A percentile compares a stretch with the other conserved stretches of the same genome.
These are phyloP conservation scores for Taiozyma sp. DNA, from an alignment of 1,139 yeast species.

Conservation along the genomic window DNA sequence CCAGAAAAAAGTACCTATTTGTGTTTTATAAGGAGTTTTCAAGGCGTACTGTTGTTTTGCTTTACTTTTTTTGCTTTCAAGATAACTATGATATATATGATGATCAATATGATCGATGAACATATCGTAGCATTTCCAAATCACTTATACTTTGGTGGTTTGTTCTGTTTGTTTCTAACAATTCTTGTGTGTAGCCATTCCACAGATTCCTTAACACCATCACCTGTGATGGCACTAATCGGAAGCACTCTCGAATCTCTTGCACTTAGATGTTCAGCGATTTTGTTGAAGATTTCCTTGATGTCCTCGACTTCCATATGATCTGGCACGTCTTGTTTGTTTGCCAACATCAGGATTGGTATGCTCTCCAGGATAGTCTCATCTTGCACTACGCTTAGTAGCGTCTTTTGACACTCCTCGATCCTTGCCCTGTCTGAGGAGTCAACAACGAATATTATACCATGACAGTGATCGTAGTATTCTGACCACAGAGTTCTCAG, in stretches of 20 bases:
- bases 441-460: constrained; percentile 86
- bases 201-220: constrained; percentile 79
- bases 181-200: constrained; percentile 84
- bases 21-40: not conserved
- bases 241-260: constrained; percentile 88
- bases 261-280: constrained; percentile 80
- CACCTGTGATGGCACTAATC: constrained; percentile 80
- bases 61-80: not conserved
- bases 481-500: constrained; percentile 82
- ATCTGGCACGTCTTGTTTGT: constrained; percentile 87
- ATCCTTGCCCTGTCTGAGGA: constrained; percentile 80
- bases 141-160: constrained; percentile 49
- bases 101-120: not conserved
- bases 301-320: constrained; percentile 75
- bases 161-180: constrained; percentile 65
- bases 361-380: constrained; percentile 59
- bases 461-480: constrained; percentile 83
- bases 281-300: constrained; percentile 72
- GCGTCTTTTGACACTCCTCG: constrained; percentile 71
- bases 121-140: not conserved
- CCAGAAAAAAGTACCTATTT: not conserved
- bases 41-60: not conserved
- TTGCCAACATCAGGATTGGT: constrained; percentile 91
- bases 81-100: not conserved
- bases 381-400: constrained; percentile 41